phyloP scores from a whole-genome alignment of 345 rosid genomes.

The Laguncularia racemosa region DNA sequence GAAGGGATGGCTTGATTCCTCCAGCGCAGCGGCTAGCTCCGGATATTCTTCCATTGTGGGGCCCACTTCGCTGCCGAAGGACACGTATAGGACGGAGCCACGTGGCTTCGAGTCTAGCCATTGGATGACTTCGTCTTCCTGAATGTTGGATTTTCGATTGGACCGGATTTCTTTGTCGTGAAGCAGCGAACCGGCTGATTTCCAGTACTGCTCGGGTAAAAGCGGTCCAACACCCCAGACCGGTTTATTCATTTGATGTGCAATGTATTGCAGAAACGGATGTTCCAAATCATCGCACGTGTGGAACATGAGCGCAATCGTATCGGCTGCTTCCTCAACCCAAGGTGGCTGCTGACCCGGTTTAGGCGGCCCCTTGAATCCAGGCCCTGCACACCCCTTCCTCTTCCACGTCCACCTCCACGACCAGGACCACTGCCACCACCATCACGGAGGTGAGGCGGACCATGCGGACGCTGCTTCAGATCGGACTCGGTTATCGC shows the following conservation, averaged over 20 bases:
- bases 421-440: too few relatives aligned
- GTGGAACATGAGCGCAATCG: slow-evolving; percentile 22
- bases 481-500: slow-evolving; percentile 16
- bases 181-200: slow-evolving; percentile 17
- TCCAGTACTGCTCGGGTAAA: slow-evolving; percentile 29
- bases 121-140: slow-evolving; percentile 19
- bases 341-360: slow-evolving; percentile 32
- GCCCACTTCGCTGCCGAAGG: slow-evolving; percentile 35
- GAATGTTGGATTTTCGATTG: slow-evolving; percentile 18
- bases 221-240: slow-evolving; percentile 43
- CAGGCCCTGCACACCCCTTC: not conserved
- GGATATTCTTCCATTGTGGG: slow-evolving; percentile 20
- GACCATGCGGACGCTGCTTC: slow-evolving; percentile 10
- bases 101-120: slow-evolving; percentile 31
- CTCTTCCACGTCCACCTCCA: not conserved
- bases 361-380: slow-evolving; percentile 20
- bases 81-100: slow-evolving; percentile 31
- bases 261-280: slow-evolving; percentile 20
- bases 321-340: slow-evolving; percentile 14
- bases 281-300: slow-evolving; percentile 35
- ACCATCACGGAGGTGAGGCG: slow-evolving; percentile 1
- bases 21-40: slow-evolving; percentile 15
- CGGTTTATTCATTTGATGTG: slow-evolving; percentile 20
- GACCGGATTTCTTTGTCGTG: slow-evolving; percentile 24
- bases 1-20: slow-evolving; percentile 10